Evolutionary conservation across 2,329 filamentous ascomycete genomes (phyloP), one percentile per base, ranked within the genome.

Genomic region (Fusarium beomiforme): DNA sequence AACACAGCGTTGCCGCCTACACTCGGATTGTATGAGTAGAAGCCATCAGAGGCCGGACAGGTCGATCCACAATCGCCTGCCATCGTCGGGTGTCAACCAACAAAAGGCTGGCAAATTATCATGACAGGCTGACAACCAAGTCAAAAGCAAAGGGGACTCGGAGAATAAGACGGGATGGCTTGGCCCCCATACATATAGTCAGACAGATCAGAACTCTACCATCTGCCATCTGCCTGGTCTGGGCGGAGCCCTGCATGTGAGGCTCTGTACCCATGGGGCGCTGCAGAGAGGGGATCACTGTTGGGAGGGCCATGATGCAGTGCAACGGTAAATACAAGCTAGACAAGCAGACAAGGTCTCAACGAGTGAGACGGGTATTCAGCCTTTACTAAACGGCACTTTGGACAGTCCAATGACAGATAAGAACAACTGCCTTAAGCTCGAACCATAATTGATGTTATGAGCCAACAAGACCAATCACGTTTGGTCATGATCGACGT

Each of bases 1-100:
- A 86, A 73, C 42, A 82, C 70, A 33, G 75, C 79, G 70, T 84
- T 85, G 43, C 82, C 84, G 17, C 74, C 78, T 46, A 84, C 70
- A 37, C 61, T 81, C 13, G 78, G 79, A n/a, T 64, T 67, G 60
- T 84, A 81, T 43, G 72, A 67, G 59, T 83, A 80, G 65, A 83
- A 84, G 58, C 80, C 81, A 43, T 73, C 75, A 36, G 74, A 64
- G 43, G 79, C 76, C 53, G 80, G 81, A 64, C 82, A 84, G 51
- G 72, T 74, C n/a, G 74, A 75, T 59, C 76, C 77, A 73, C 81
- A 82, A 70, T 78, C 75, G 63, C 72, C 77, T 71, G 80, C 75
- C 81, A 83, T 83, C 39, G 57, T 77, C 70, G 59, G 43, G 47
- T 58, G 54, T 74, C 51, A 67, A 69, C 62, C 64, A 70, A 50